These are phyloP conservation scores for Debaryomycetaceae sp. DNA, from an alignment of 1,139 yeast species.

Conservation along the genomic window DNA sequence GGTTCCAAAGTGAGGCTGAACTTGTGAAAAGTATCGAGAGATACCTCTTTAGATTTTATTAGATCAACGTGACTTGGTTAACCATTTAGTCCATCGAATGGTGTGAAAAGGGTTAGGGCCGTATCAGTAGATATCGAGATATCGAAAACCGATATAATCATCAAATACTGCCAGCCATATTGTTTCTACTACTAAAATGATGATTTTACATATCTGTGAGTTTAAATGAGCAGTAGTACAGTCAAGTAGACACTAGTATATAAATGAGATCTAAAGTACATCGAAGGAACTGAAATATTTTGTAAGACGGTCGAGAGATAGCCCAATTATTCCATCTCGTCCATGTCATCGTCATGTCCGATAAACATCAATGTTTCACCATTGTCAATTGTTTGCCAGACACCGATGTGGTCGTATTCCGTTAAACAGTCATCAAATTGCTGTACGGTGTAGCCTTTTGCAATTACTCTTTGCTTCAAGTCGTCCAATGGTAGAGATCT, in stretches of 20 bases:
- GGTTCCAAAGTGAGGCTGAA: too few species aligned
- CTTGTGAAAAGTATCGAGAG: too few species aligned
- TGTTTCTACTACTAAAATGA: too few species aligned
- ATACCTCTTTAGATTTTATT: too few species aligned
- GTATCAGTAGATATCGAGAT: background rate
- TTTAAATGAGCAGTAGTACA: background rate
- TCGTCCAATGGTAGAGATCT: constrained; percentile 52
- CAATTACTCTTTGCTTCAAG: constrained; percentile 66
- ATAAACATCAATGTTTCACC: constrained; percentile 53
- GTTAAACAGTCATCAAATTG: constrained; percentile 73
- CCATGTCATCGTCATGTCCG: constrained; percentile 23
- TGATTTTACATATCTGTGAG: too few species aligned
- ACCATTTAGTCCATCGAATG: too few species aligned
- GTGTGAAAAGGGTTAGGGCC: background rate
- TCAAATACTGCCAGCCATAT: too few species aligned
- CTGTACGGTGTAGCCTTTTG: constrained; percentile 79
- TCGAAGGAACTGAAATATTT: background rate
- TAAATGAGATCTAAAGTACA: background rate
- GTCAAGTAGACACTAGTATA: too few species aligned
- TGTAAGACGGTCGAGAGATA: background rate
- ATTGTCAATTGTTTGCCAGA: constrained; percentile 75
- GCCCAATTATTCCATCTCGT: constrained; percentile 12
- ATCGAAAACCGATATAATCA: background rate
- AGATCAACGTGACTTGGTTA: too few species aligned
- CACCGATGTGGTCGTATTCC: constrained; percentile 68